Evolutionary conservation across 352 stramenopile species (phyloP).

Genomic region (Globisporangium nunn): DNA sequence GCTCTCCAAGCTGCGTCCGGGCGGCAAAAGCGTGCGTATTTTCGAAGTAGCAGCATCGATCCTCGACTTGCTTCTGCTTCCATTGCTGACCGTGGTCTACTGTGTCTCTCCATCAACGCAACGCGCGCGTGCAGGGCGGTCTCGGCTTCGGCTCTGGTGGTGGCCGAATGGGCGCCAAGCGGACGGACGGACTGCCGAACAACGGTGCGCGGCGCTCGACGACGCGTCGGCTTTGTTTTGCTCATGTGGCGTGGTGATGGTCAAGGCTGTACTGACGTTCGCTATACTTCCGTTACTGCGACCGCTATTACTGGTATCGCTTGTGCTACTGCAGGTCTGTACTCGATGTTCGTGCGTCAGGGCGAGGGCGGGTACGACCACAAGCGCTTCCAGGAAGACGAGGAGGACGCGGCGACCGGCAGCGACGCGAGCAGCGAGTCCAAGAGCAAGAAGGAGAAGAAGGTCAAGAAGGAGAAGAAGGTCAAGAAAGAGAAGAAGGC

Average conservation of each 20-base stretch:
- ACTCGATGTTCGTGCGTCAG: slow-evolving; percentile 82
- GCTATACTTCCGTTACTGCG: neutral
- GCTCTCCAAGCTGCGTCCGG: slow-evolving; percentile 76
- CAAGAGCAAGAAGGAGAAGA: slow-evolving; percentile 21
- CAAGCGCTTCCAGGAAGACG: slow-evolving; percentile 72
- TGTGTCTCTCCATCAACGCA: neutral
- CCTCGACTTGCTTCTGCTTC: too few relatives aligned
- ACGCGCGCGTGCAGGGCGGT: slow-evolving; percentile 32
- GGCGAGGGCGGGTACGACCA: slow-evolving; percentile 69
- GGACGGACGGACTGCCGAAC: slow-evolving; percentile 64
- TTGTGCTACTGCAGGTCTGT: slow-evolving; percentile 30
- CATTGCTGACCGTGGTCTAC: neutral
- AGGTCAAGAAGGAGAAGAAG: slow-evolving; percentile 10
- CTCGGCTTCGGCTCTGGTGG: slow-evolving; percentile 54
- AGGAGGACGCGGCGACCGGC: slow-evolving; percentile 20
- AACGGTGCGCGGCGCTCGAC: slow-evolving; percentile 28
- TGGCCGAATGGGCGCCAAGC: slow-evolving; percentile 49
- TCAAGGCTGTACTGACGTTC: neutral
- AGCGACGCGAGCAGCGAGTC: slow-evolving; percentile 30
- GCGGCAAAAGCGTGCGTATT: slow-evolving; percentile 60
- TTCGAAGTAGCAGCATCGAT: too few relatives aligned
- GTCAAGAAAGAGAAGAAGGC: slow-evolving; percentile 18
- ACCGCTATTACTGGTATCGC: neutral
- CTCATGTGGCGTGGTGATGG: neutral
- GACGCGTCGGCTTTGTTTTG: neutral